Base-by-base conservation (phyloP, 345 rosid genomes). In the Arabidopsis suecica region DNA sequence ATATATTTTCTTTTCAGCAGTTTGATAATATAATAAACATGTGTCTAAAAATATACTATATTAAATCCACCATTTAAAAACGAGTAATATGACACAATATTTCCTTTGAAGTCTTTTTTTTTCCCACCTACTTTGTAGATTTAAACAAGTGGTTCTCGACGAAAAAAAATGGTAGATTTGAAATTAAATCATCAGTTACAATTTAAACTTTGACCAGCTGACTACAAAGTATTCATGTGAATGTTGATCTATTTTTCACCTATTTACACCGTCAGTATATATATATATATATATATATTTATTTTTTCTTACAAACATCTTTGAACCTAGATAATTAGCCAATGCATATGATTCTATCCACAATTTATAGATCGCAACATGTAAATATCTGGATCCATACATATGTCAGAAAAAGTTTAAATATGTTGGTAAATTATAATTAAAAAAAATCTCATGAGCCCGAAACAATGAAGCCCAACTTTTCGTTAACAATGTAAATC, bases 381-480 rank as follows among this genome's bases (percentile, higher is more conserved):
- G 22, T 20, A 20, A 20, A 0, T 20, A 20, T 20, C 22, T 20
- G 5, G 28, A 28, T 18, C 56, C 18, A 54, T 12, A 28, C 3
- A 20, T 6, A 28, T 12, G 33, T 23, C 32, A 23, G 0, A 50
- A 11, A 20, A 20, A 20, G 22, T 20, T 20, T 20, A 20, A 20
- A 20, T 20, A 20, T n/a, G n/a, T n/a, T n/a, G n/a, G n/a, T n/a
- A n/a, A n/a, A n/a, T n/a, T n/a, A n/a, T n/a, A n/a, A n/a, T n/a
- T n/a, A n/a, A 20, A 20, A 20, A 20, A 20, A 0, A 20, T 20
- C 1, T 20, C 22, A 20, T 36, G 37, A 51, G 36, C 71, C 60
- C 49, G 51, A 51, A 22, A 13, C 23, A 34, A 37, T 45, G 1
- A 40, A 60, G 68, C 50, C 75, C 75, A 59, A 2, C 36, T n/a